Evolutionary conservation across 2,329 filamentous ascomycete genomes (phyloP).

Genomic region (Aureobasidium musti): DNA sequence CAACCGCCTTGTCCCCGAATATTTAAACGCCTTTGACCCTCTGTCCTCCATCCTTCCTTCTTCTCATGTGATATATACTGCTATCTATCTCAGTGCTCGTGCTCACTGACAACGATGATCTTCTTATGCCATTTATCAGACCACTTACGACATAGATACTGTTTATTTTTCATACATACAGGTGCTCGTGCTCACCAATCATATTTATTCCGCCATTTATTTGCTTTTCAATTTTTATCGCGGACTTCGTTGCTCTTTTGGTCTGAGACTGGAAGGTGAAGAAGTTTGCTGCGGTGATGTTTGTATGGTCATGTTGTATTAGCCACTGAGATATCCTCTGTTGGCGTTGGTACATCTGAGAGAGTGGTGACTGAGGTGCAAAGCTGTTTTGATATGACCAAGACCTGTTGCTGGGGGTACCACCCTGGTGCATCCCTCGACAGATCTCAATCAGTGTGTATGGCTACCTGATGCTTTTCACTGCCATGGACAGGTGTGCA

Average conservation of each 20-base stretch:
- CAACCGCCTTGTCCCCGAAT: not conserved
- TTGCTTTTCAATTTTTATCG: not conserved
- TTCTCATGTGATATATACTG: not conserved
- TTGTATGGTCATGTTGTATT: too few relatives aligned
- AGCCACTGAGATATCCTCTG: not conserved
- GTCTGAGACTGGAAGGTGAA: slow-evolving; percentile 8
- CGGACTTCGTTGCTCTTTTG: slow-evolving; percentile 12
- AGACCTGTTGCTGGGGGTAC: not conserved
- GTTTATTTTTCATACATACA: not conserved
- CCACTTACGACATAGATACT: slow-evolving; percentile 10
- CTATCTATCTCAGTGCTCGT: not conserved
- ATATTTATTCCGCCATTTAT: not conserved
- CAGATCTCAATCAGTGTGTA: not conserved
- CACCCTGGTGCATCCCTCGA: not conserved
- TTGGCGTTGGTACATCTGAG: too few relatives aligned
- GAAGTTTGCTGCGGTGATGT: not conserved
- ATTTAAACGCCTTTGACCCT: not conserved
- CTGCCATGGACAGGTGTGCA: too few relatives aligned
- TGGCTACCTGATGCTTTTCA: too few relatives aligned
- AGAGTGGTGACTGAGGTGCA: not conserved
- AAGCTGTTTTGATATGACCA: not conserved
- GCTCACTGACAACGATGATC: not conserved
- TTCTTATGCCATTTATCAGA: not conserved
- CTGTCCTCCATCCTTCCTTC: not conserved
- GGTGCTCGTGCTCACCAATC: not conserved